Evolutionary conservation across 2,329 filamentous ascomycete genomes (phyloP).

Genomic region (Endocalyx cinctus): DNA sequence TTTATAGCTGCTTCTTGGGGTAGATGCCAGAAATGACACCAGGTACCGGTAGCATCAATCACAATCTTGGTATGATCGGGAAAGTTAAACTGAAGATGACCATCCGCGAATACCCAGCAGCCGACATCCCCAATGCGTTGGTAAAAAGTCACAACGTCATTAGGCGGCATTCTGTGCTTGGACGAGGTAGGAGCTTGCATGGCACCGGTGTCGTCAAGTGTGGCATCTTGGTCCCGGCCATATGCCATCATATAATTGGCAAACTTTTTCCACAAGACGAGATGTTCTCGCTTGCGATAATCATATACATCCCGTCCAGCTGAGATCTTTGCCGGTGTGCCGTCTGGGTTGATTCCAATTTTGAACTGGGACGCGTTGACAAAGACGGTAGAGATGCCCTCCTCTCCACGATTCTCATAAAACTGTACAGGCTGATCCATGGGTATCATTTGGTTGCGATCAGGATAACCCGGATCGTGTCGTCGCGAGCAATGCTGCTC

Average conservation of each 20-base stretch:
- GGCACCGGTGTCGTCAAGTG: conserved; percentile 40
- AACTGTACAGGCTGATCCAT: conserved; percentile 65
- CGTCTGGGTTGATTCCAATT: conserved; percentile 50
- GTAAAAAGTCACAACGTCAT: conserved; percentile 71
- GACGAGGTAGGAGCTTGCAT: conserved; percentile 35
- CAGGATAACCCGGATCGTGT: conserved; percentile 49
- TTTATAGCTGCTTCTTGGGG: conserved; percentile 65
- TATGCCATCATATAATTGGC: conserved; percentile 72
- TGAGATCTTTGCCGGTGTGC: conserved; percentile 56
- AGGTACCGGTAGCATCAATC: conserved; percentile 67
- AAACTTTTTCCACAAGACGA: conserved; percentile 69
- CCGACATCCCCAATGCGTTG: conserved; percentile 77
- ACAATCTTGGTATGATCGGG: conserved; percentile 85
- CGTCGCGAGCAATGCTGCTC: conserved; percentile 65
- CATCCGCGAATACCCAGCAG: conserved; percentile 77
- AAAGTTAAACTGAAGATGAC: conserved; percentile 83
- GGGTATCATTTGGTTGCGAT: conserved; percentile 59
- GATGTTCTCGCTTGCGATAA: conserved; percentile 60
- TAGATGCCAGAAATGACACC: conserved; percentile 74
- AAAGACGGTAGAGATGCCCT: conserved; percentile 58
- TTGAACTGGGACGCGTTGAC: conserved; percentile 61
- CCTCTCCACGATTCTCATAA: conserved; percentile 65
- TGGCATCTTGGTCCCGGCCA: conserved; percentile 62
- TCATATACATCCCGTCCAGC: conserved; percentile 61
- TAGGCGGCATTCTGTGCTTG: conserved; percentile 37